These are phyloP conservation scores for Globisporangium lucens DNA, from an alignment of 352 stramenopile species.

Conservation along the genomic window DNA sequence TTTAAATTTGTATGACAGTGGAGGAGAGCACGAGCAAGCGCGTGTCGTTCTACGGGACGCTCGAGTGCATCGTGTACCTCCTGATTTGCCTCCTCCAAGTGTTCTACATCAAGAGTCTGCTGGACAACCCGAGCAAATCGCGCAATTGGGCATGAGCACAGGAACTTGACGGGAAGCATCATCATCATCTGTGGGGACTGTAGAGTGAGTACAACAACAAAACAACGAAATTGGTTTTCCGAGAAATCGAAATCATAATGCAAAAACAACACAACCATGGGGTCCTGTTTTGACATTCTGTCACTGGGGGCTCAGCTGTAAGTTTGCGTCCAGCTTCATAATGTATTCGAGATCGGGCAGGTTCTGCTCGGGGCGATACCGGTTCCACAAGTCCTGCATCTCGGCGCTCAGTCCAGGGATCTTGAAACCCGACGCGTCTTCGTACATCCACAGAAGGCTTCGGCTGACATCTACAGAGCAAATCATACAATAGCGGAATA, in stretches of 20 bases:
- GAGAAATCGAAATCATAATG: background rate
- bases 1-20: slow-evolving; percentile 25
- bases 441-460: slow-evolving; percentile 64
- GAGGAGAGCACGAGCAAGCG: slow-evolving; percentile 78
- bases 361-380: slow-evolving; percentile 53
- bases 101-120: slow-evolving; percentile 74
- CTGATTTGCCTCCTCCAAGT: slow-evolving; percentile 67
- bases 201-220: background rate
- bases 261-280: background rate
- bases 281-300: background rate
- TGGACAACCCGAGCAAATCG: slow-evolving; percentile 50
- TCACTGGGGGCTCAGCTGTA: slow-evolving; percentile 27
- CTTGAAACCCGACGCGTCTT: slow-evolving; percentile 37
- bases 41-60: slow-evolving; percentile 63
- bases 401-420: slow-evolving; percentile 34
- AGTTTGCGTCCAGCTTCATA: slow-evolving; percentile 47
- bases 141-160: slow-evolving; percentile 37
- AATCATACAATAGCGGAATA: slow-evolving; percentile 1
- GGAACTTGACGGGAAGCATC: background rate
- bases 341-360: slow-evolving; percentile 59
- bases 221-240: background rate
- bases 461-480: slow-evolving; percentile 37
- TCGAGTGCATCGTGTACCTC: slow-evolving; percentile 76
- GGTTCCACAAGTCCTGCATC: slow-evolving; percentile 51
- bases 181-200: background rate